Evolutionary conservation across 768 basidiomycete species (phyloP).

Genomic region (Termitomyces sp.): DNA sequence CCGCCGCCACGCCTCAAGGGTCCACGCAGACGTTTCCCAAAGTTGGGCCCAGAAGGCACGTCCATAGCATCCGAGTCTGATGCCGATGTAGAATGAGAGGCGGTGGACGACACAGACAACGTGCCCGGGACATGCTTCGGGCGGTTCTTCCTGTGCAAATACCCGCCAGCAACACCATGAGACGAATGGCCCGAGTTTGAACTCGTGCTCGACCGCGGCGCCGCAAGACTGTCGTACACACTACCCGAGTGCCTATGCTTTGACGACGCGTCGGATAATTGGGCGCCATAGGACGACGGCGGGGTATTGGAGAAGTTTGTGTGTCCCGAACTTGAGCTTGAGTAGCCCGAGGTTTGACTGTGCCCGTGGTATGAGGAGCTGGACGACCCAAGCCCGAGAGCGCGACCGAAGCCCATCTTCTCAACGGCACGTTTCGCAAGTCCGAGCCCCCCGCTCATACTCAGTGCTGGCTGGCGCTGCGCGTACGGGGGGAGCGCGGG

Average conservation of each 20-base stretch:
- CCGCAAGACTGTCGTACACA: constrained; percentile 3
- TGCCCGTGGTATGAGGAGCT: constrained; percentile 26
- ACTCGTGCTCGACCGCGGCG: constrained; percentile 10
- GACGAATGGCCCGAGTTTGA: constrained; percentile 14
- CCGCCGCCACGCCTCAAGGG: constrained; percentile 34
- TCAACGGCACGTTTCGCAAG: constrained; percentile 75
- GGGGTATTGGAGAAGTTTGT: constrained; percentile 19
- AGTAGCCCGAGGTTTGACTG: constrained; percentile 30
- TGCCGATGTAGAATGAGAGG: constrained; percentile 14
- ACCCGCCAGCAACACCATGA: neutral
- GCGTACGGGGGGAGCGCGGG: constrained; percentile 14
- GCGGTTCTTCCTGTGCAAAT: constrained; percentile 25
- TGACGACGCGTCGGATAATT: constrained; percentile 12
- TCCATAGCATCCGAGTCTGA: constrained; percentile 29
- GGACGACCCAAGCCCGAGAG: constrained; percentile 43
- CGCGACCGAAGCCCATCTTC: constrained; percentile 54
- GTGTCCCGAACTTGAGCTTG: constrained; percentile 23
- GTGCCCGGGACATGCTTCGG: constrained; percentile 52
- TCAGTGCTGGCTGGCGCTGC: constrained; percentile 59
- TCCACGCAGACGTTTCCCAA: constrained; percentile 55
- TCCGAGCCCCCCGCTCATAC: constrained; percentile 64
- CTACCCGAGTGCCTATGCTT: constrained; percentile 7
- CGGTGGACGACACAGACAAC: constrained; percentile 53
- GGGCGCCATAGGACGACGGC: constrained; percentile 28
- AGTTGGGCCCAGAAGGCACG: constrained; percentile 35